Evolutionary conservation across 192 early-diverging fungal genomes (phyloP).

Genomic region (Coemansia interrupta): DNA sequence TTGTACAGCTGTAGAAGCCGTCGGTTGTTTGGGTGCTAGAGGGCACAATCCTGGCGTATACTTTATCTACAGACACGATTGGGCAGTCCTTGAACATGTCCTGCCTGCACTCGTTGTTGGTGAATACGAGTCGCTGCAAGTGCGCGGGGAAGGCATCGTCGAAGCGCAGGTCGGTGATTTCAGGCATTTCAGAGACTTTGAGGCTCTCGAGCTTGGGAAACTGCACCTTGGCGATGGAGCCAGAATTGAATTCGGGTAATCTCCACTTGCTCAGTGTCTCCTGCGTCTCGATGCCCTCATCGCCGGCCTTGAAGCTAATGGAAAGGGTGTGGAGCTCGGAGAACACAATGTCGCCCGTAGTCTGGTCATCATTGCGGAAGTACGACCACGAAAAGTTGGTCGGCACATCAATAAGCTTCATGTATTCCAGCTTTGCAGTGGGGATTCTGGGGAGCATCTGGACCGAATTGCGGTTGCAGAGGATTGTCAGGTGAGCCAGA

Average conservation of each 20-base stretch:
- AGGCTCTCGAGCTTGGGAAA: conserved; percentile 1
- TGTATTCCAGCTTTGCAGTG: background rate
- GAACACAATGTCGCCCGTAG: background rate
- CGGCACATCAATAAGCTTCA: background rate
- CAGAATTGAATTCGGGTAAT: background rate
- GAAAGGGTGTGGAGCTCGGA: background rate
- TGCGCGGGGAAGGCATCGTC: conserved; percentile 1
- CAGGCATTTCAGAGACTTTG: background rate
- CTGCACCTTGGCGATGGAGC: background rate
- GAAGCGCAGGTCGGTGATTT: background rate
- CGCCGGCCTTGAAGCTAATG: background rate
- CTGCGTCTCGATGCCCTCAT: background rate
- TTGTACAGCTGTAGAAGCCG: background rate
- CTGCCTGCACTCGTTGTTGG: background rate
- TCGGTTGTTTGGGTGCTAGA: background rate
- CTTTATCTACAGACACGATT: background rate
- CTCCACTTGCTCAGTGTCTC: background rate
- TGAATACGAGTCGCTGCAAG: background rate
- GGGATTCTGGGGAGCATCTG: background rate
- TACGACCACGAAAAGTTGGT: background rate
- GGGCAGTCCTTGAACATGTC: background rate
- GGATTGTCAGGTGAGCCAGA: background rate
- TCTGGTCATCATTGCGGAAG: background rate
- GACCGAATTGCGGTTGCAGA: background rate
- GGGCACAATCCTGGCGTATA: background rate